A percentile compares a stretch with the other conserved stretches of the same genome.
These are phyloP conservation scores for Sclerotinia subarctica DNA, from an alignment of 2,329 filamentous ascomycete genomes.

Conservation along the genomic window DNA sequence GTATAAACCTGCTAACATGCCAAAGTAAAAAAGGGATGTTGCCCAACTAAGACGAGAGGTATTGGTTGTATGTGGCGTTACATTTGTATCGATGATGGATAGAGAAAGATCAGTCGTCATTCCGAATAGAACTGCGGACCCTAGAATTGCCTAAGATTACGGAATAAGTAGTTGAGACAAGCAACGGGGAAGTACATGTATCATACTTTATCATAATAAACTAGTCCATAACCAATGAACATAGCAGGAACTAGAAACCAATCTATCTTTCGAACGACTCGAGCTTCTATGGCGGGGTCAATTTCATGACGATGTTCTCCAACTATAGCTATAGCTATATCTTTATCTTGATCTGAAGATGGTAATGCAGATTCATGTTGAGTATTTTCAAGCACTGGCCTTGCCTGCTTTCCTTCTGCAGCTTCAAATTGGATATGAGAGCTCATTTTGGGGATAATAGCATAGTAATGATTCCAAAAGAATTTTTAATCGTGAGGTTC, in stretches of 20 bases:
- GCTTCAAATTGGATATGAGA: no score
- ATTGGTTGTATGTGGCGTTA: slow-evolving; percentile 53
- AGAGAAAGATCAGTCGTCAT: slow-evolving; percentile 69
- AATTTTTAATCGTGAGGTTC: not conserved
- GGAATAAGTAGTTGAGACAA: not conserved
- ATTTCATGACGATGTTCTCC: slow-evolving; percentile 32
- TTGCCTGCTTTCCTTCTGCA: not conserved
- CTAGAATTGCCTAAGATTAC: slow-evolving; percentile 61
- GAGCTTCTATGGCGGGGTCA: slow-evolving; percentile 52
- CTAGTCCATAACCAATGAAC: slow-evolving; percentile 62
- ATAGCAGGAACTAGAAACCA: slow-evolving; percentile 65
- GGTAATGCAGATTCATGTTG: not conserved
- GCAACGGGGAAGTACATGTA: not conserved
- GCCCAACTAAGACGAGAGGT: slow-evolving; percentile 72
- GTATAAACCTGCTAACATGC: slow-evolving; percentile 71
- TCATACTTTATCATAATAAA: slow-evolving; percentile 65
- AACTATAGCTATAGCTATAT: slow-evolving; percentile 35
- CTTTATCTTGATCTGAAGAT: slow-evolving; percentile 27
- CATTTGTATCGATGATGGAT: slow-evolving; percentile 49
- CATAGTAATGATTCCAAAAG: not conserved
- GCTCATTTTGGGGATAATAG: not conserved
- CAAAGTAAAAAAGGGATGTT: slow-evolving; percentile 77
- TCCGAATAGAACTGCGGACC: slow-evolving; percentile 69
- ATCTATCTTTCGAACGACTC: slow-evolving; percentile 65
- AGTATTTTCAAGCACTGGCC: not conserved